Conservation (phyloP, 169 alveolate genomes). For the Cryptosporidium muris region DNA sequence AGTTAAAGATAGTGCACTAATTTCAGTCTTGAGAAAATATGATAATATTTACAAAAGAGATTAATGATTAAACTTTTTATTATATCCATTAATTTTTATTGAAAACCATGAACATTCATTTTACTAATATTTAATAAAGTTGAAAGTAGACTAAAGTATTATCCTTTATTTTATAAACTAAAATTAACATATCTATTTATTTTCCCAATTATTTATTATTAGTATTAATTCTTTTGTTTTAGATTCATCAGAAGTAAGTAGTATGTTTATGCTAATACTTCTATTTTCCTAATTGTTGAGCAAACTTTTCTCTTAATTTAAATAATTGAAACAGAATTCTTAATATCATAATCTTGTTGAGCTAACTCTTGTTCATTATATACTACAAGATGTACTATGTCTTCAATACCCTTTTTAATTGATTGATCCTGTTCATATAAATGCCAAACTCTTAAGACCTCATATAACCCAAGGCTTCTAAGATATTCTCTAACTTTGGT, state of each 20-base stretch:
- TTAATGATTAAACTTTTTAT: not conserved
- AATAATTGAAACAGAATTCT: not conserved
- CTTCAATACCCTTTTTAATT: constrained; percentile 29
- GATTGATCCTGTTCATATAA: constrained; percentile 25
- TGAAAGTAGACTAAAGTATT: too few relatives aligned
- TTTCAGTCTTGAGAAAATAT: too few relatives aligned
- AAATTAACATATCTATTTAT: too few relatives aligned
- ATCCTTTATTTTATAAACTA: too few relatives aligned
- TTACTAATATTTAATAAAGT: too few relatives aligned
- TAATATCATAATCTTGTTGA: constrained; percentile 3
- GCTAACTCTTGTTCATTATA: constrained; percentile 33
- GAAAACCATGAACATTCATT: too few relatives aligned
- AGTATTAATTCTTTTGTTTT: not conserved
- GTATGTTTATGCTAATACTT: too few relatives aligned
- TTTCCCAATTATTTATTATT: not conserved
- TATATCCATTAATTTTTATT: too few relatives aligned
- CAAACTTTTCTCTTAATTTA: not conserved
- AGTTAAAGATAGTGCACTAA: too few relatives aligned
- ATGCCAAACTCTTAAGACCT: constrained; percentile 67
- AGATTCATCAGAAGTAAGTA: too few relatives aligned
- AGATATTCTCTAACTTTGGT: constrained; percentile 18
- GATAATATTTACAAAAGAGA: too few relatives aligned
- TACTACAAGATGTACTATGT: constrained; percentile 34
- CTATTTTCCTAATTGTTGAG: too few relatives aligned
- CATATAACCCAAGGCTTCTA: constrained; percentile 25